Conservation (phyloP, 345 rosid species). For the Eucalyptus paniculata region DNA sequence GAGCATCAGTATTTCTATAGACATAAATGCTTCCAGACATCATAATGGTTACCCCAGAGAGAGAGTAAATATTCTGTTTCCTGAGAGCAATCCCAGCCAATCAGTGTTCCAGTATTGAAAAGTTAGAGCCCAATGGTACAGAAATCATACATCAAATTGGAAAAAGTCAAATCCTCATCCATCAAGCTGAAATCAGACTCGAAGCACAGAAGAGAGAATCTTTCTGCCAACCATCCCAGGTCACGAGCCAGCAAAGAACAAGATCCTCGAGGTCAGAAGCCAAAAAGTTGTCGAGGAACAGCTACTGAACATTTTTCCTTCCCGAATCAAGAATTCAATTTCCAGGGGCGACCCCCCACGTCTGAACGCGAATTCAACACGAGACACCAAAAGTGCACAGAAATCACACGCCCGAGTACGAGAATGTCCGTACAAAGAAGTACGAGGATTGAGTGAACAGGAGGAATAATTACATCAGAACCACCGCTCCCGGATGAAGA, state of each 20-base stretch:
- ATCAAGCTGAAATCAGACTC: neutral
- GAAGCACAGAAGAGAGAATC: neutral
- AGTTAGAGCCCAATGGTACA: neutral
- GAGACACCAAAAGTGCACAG: neutral
- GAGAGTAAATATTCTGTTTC: neutral
- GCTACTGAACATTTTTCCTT: neutral
- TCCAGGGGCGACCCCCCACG: neutral
- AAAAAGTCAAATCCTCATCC: neutral
- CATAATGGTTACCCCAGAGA: neutral
- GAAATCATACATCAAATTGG: neutral
- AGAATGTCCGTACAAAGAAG: neutral
- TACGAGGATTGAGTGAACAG: neutral
- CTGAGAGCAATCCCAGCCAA: neutral
- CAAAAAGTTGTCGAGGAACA: neutral
- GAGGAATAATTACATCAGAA: neutral
- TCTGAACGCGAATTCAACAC: neutral
- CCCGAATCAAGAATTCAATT: neutral
- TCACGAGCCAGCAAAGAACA: neutral
- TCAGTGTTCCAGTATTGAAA: neutral
- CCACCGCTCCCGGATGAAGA: neutral
- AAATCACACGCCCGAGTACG: neutral
- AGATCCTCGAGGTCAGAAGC: neutral
- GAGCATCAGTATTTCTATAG: neutral
- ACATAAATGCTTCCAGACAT: neutral
- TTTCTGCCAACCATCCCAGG: neutral